phyloP scores from a whole-genome alignment of 2,329 filamentous ascomycete genomes.

The Lasiodiplodia theobromae region DNA sequence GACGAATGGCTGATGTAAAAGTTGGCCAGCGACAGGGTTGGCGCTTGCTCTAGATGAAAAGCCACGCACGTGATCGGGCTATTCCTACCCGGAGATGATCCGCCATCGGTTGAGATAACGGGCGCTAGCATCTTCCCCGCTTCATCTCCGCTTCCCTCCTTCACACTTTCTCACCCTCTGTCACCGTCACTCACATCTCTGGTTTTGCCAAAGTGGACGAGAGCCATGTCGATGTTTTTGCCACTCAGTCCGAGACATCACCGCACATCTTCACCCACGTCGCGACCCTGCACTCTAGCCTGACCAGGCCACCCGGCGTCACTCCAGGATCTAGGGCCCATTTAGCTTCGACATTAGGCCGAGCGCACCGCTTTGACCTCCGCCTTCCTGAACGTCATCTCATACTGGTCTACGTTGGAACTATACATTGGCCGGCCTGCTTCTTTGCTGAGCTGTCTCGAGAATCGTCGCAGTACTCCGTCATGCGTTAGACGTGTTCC shows the following conservation, averaged over 20 bases:
- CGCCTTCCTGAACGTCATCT: neutral
- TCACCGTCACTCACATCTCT: neutral
- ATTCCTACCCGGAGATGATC: neutral
- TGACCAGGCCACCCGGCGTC: neutral
- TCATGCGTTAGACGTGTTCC: too few relatives aligned
- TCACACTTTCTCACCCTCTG: neutral
- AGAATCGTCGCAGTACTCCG: too few relatives aligned
- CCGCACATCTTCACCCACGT: neutral
- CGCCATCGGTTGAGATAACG: neutral
- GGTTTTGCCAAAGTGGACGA: neutral
- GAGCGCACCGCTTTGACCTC: neutral
- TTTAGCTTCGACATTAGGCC: conserved; percentile 3
- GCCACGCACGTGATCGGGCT: conserved; percentile 8
- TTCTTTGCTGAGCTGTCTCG: neutral
- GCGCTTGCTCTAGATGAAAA: neutral
- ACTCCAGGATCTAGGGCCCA: neutral
- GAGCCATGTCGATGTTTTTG: neutral
- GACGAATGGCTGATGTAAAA: conserved; percentile 19
- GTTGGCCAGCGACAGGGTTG: conserved; percentile 21
- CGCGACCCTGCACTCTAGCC: neutral
- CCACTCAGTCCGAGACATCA: neutral
- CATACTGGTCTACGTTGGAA: neutral
- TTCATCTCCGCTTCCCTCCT: conserved; percentile 2
- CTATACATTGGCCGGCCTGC: neutral
- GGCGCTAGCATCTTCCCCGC: neutral